Conservation (phyloP, 2,329 filamentous ascomycete genomes). For the Neofusicoccum cordaticola region DNA sequence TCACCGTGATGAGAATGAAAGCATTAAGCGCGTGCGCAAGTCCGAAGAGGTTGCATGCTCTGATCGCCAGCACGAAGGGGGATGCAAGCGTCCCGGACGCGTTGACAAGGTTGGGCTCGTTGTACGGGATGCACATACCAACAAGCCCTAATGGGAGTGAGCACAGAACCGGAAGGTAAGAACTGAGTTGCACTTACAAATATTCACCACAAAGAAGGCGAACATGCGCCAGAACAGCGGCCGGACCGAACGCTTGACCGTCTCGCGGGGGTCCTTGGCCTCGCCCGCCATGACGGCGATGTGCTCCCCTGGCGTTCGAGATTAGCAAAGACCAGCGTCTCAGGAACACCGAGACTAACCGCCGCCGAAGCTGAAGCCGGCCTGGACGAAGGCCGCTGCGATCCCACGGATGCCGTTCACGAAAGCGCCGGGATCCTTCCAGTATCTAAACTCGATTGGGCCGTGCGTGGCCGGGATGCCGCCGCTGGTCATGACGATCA, state of each 20-base stretch:
- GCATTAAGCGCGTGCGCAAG: slow-evolving; percentile 34
- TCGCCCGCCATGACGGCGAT: slow-evolving; percentile 63
- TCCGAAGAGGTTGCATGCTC: slow-evolving; percentile 42
- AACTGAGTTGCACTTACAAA: slow-evolving; percentile 32
- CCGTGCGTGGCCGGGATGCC: slow-evolving; percentile 53
- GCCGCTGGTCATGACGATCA: slow-evolving; percentile 24
- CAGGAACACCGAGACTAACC: not conserved
- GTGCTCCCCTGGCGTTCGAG: slow-evolving; percentile 51
- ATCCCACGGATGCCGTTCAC: slow-evolving; percentile 28
- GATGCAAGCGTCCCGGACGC: slow-evolving; percentile 53
- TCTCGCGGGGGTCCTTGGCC: slow-evolving; percentile 61
- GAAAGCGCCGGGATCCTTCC: slow-evolving; percentile 51
- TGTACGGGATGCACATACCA: slow-evolving; percentile 55
- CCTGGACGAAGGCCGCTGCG: slow-evolving; percentile 47
- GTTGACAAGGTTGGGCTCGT: slow-evolving; percentile 45
- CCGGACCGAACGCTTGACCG: slow-evolving; percentile 58
- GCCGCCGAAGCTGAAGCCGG: slow-evolving; percentile 41
- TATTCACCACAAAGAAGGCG: slow-evolving; percentile 44
- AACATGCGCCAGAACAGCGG: slow-evolving; percentile 47
- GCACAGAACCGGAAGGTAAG: not conserved
- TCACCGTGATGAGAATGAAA: slow-evolving; percentile 21
- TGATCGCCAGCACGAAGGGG: slow-evolving; percentile 54
- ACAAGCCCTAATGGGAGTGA: slow-evolving; percentile 36
- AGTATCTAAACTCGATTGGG: slow-evolving; percentile 64
- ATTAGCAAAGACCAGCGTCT: slow-evolving; percentile 39